Evolutionary conservation across 768 basidiomycete species (phyloP).

Genomic region (Brasilioporus rufonigricans): DNA sequence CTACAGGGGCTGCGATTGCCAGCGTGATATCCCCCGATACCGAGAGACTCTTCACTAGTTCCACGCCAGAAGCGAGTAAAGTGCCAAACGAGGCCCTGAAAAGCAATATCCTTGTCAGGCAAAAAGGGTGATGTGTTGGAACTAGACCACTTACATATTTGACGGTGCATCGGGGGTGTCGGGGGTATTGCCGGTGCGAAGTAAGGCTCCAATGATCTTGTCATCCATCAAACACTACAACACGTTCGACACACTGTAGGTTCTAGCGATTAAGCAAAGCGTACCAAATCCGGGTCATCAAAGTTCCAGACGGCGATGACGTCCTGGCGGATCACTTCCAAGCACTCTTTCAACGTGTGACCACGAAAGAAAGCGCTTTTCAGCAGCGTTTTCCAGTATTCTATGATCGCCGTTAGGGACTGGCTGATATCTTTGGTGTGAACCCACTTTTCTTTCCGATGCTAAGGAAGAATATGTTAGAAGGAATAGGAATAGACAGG

Average conservation of each 20-base stretch:
- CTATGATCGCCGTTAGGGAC: background rate
- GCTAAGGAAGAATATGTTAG: background rate
- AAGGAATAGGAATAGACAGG: background rate
- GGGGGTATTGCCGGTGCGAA: slow-evolving; percentile 4
- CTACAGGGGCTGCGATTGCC: background rate
- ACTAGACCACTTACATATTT: background rate
- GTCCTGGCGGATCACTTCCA: slow-evolving; percentile 11
- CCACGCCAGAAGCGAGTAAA: background rate
- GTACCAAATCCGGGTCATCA: slow-evolving; percentile 10
- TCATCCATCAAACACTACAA: slow-evolving; percentile 12
- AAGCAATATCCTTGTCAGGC: background rate
- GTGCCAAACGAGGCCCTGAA: background rate
- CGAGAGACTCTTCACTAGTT: background rate
- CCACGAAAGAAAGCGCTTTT: slow-evolving; percentile 7
- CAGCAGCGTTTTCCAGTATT: slow-evolving; percentile 10
- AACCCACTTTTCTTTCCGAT: slow-evolving; percentile 14
- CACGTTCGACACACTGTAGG: background rate
- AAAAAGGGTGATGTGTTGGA: background rate
- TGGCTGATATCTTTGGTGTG: too few species aligned
- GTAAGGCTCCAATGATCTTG: background rate
- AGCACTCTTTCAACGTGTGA: slow-evolving; percentile 7
- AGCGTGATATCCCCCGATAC: background rate
- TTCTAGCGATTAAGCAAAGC: background rate
- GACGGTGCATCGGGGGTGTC: background rate
- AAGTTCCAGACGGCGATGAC: slow-evolving; percentile 14